Conservation (phyloP, 2,329 filamentous ascomycete species). For the Clonostachys solani region DNA sequence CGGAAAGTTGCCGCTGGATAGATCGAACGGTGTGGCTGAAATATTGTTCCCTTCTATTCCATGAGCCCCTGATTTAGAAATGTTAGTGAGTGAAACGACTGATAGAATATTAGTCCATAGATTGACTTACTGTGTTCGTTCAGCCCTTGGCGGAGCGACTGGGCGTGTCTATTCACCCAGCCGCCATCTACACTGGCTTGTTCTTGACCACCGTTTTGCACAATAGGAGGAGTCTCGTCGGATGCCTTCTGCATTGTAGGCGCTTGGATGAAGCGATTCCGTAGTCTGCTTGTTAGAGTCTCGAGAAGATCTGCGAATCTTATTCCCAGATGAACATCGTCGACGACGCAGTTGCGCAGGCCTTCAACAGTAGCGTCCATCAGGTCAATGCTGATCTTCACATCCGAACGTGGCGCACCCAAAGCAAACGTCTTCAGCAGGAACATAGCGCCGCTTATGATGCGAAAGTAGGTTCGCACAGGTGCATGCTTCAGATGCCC, state of each 20-base stretch:
- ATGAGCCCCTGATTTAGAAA: not conserved
- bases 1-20: conserved; percentile 49
- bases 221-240: conserved; percentile 14
- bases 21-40: conserved; percentile 60
- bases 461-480: conserved; percentile 80
- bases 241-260: conserved; percentile 39
- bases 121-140: conserved; percentile 19
- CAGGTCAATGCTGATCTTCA: conserved; percentile 68
- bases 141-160: conserved; percentile 33
- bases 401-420: conserved; percentile 73
- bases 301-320: conserved; percentile 81
- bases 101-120: conserved; percentile 10
- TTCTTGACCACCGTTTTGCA: conserved; percentile 22
- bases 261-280: conserved; percentile 69
- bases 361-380: conserved; percentile 73
- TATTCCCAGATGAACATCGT: conserved; percentile 82
- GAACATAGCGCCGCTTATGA: conserved; percentile 83
- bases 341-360: conserved; percentile 73
- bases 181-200: conserved; percentile 16
- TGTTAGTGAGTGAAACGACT: conserved; percentile 5
- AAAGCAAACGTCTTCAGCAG: conserved; percentile 80
- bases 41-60: conserved; percentile 36
- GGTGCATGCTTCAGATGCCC: conserved; percentile 80
- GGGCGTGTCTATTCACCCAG: conserved; percentile 30
- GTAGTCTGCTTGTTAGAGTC: conserved; percentile 68